phyloP scores from a whole-genome alignment of 495 filamentous ascomycete genomes.

The Oidiodendron maius region DNA sequence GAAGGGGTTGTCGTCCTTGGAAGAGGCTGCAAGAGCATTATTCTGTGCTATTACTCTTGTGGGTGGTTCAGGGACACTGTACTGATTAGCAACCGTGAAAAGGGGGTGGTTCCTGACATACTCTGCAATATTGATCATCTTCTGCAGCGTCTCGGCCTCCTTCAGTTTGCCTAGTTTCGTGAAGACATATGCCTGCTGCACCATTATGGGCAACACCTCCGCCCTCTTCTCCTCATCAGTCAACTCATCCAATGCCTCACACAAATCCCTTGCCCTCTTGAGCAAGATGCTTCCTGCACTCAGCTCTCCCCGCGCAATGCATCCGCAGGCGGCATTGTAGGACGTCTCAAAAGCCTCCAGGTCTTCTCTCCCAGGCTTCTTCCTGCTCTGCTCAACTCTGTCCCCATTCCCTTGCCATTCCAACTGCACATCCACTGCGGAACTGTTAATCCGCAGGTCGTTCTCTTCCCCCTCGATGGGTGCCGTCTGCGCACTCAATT shows the following conservation, averaged over 20 bases:
- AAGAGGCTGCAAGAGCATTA: slow-evolving; percentile 61
- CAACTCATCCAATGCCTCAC: slow-evolving; percentile 76
- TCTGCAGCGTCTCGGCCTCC: slow-evolving; percentile 63
- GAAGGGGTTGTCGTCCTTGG: slow-evolving; percentile 65
- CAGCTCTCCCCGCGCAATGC: slow-evolving; percentile 75
- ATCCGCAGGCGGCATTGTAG: slow-evolving; percentile 86
- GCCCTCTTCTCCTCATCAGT: slow-evolving; percentile 74
- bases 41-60: slow-evolving; percentile 73
- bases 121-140: slow-evolving; percentile 57
- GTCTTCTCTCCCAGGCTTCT: slow-evolving; percentile 62
- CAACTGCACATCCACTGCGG: slow-evolving; percentile 78
- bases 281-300: slow-evolving; percentile 70
- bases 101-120: slow-evolving; percentile 30
- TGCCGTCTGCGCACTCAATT: slow-evolving; percentile 43
- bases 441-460: slow-evolving; percentile 79
- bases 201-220: slow-evolving; percentile 78
- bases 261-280: slow-evolving; percentile 81
- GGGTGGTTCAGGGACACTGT: slow-evolving; percentile 70
- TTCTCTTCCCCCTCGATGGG: slow-evolving; percentile 63
- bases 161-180: slow-evolving; percentile 63
- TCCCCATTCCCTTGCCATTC: slow-evolving; percentile 64
- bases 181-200: slow-evolving; percentile 81
- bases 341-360: slow-evolving; percentile 88
- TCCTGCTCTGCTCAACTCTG: slow-evolving; percentile 31
- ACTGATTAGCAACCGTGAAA: slow-evolving; percentile 1